Conservation (phyloP, 2,329 filamentous ascomycete genomes). For the Dothiorella sarmentorum region DNA sequence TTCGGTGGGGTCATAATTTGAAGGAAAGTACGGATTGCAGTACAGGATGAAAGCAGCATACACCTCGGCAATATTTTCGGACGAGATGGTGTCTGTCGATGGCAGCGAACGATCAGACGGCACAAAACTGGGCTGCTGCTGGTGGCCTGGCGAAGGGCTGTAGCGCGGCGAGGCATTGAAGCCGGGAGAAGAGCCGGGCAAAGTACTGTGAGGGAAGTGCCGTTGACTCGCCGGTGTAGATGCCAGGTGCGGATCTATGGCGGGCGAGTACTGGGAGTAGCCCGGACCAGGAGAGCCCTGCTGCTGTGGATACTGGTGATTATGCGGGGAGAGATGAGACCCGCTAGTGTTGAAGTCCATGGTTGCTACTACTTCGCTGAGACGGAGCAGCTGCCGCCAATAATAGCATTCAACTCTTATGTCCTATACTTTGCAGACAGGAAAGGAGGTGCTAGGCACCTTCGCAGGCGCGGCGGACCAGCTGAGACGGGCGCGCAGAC, state of each 20-base stretch:
- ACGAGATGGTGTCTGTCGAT: slow-evolving; percentile 59
- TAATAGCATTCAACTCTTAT: not conserved
- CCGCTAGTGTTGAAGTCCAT: slow-evolving; percentile 14
- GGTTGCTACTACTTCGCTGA: not conserved
- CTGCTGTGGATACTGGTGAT: slow-evolving; percentile 32
- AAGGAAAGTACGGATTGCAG: slow-evolving; percentile 78
- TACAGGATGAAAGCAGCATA: slow-evolving; percentile 84
- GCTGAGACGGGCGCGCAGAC: slow-evolving; percentile 14
- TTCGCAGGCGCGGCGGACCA: slow-evolving; percentile 23
- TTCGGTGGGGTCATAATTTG: slow-evolving; percentile 65
- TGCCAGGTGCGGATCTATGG: slow-evolving; percentile 1
- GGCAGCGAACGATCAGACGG: slow-evolving; percentile 59
- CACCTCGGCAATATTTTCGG: slow-evolving; percentile 71
- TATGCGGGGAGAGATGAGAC: slow-evolving; percentile 28
- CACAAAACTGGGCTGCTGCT: slow-evolving; percentile 29
- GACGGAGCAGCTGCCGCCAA: not conserved
- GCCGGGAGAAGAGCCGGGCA: slow-evolving; percentile 14
- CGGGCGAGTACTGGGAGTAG: slow-evolving; percentile 21
- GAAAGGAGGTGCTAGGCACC: slow-evolving; percentile 27
- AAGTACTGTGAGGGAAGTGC: slow-evolving; percentile 35
- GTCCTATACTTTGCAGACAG: not conserved
- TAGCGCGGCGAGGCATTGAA: slow-evolving; percentile 36
- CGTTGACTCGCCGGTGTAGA: slow-evolving; percentile 19
- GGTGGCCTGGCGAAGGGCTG: slow-evolving; percentile 36
- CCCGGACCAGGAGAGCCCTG: slow-evolving; percentile 28